Conservation (phyloP, 2,329 filamentous ascomycete species). For the Neofusicoccum sp. region DNA sequence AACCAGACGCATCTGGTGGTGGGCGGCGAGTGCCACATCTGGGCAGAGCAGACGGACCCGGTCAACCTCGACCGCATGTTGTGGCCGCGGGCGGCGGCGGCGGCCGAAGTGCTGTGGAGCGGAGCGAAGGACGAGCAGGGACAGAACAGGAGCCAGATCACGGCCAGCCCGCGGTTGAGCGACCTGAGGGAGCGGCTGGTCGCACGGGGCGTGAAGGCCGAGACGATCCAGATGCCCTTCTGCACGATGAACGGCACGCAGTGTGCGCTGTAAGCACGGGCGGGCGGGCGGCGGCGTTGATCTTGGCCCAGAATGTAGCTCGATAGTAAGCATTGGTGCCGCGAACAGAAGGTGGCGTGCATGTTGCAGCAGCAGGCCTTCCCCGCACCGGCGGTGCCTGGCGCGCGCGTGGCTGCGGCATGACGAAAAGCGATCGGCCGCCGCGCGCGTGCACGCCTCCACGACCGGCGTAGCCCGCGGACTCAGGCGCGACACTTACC, state of each 20-base stretch:
- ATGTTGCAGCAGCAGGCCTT: background rate
- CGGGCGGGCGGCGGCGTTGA: background rate
- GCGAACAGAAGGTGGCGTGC: too few species aligned
- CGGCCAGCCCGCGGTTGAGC: slow-evolving; percentile 66
- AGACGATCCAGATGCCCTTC: slow-evolving; percentile 69
- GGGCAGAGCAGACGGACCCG: slow-evolving; percentile 75
- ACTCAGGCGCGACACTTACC: background rate
- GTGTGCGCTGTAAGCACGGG: slow-evolving; percentile 38
- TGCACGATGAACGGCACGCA: slow-evolving; percentile 63
- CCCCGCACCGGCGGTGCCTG: background rate
- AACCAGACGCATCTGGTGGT: slow-evolving; percentile 66
- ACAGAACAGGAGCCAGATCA: slow-evolving; percentile 63
- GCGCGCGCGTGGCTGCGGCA: background rate
- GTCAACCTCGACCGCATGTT: slow-evolving; percentile 72
- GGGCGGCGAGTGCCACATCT: slow-evolving; percentile 79
- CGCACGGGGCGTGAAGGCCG: slow-evolving; percentile 62
- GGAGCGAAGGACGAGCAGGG: slow-evolving; percentile 65
- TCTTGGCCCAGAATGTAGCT: background rate
- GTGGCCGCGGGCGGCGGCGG: slow-evolving; percentile 74
- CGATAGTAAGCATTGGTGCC: too few species aligned
- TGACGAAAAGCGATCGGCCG: background rate
- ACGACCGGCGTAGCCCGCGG: background rate
- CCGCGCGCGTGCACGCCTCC: background rate
- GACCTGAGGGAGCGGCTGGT: slow-evolving; percentile 78
- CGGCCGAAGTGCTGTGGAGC: slow-evolving; percentile 78